A percentile compares a stretch with the other conserved stretches of the same genome.
Evolutionary conservation across 305 asterid species (phyloP).

Genomic region (Plantago lanceolata): DNA sequence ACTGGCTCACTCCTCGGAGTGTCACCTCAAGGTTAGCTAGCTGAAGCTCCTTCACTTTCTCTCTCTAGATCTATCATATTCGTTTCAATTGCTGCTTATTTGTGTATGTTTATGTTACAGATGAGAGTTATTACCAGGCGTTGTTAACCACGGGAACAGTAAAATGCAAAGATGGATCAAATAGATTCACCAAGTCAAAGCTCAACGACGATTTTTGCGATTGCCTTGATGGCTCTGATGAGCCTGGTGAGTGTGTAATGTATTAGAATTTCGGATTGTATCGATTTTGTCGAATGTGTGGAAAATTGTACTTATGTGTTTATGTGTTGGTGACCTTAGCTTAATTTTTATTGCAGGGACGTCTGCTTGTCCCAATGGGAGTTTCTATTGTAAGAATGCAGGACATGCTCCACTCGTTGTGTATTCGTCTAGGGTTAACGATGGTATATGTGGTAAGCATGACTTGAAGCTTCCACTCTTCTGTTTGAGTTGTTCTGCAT

Average conservation of each 20-base stretch:
- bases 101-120: constrained; percentile 37
- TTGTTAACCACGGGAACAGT: constrained; percentile 45
- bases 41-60: background rate
- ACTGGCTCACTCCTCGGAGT: constrained; percentile 17
- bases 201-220: constrained; percentile 93
- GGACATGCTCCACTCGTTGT: constrained; percentile 68
- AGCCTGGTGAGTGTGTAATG: constrained; percentile 53
- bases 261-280: background rate
- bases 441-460: constrained; percentile 84
- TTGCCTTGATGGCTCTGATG: constrained; percentile 96
- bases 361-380: constrained; percentile 91
- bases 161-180: constrained; percentile 85
- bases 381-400: constrained; percentile 75
- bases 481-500: background rate
- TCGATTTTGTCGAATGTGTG: background rate
- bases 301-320: background rate
- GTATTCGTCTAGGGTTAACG: constrained; percentile 89
- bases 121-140: constrained; percentile 57
- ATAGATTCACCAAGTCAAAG: constrained; percentile 55
- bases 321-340: constrained; percentile 14
- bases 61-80: background rate
- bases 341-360: constrained; percentile 63
- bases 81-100: background rate
- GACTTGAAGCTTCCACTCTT: background rate
- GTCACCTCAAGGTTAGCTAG: constrained; percentile 13